These are phyloP conservation scores for Dothidotthia symphoricarpi DNA, from an alignment of 2,329 filamentous ascomycete genomes.

Conservation along the genomic window DNA sequence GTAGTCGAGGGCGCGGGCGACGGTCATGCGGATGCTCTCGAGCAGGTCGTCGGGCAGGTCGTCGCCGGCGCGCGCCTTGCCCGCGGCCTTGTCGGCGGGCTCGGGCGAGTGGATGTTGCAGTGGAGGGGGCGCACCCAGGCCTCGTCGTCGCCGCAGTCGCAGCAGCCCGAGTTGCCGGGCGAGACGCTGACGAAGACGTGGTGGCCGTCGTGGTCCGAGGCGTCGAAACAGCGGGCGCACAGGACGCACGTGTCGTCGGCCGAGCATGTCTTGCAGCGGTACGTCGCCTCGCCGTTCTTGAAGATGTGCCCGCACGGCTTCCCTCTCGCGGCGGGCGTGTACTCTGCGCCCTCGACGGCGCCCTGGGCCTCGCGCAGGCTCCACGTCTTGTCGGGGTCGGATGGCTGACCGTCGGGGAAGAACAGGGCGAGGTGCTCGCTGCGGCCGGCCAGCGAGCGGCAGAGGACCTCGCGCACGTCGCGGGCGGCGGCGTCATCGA, in stretches of 20 bases:
- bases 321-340: conserved; percentile 83
- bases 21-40: conserved; percentile 77
- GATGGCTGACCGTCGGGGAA: conserved; percentile 72
- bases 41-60: conserved; percentile 71
- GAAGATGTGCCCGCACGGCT: conserved; percentile 96
- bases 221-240: conserved; percentile 94
- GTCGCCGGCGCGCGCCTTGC: conserved; percentile 56
- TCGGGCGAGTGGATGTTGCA: conserved; percentile 86
- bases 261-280: conserved; percentile 87
- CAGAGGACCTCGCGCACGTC: conserved; percentile 80
- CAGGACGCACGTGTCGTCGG: conserved; percentile 92
- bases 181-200: conserved; percentile 84
- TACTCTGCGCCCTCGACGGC: conserved; percentile 95
- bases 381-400: conserved; percentile 61
- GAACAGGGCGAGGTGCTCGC: conserved; percentile 72
- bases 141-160: conserved; percentile 94
- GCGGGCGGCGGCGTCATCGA: conserved; percentile 66
- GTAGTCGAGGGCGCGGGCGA: conserved; percentile 84
- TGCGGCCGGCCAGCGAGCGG: conserved; percentile 75
- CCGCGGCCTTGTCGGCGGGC: conserved; percentile 46
- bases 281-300: conserved; percentile 92
- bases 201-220: conserved; percentile 90
- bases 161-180: conserved; percentile 93
- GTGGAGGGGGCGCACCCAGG: conserved; percentile 82
- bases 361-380: conserved; percentile 82